These are phyloP conservation scores for Penicillium flavigenum DNA, from an alignment of 495 filamentous ascomycete species.

Conservation along the genomic window DNA sequence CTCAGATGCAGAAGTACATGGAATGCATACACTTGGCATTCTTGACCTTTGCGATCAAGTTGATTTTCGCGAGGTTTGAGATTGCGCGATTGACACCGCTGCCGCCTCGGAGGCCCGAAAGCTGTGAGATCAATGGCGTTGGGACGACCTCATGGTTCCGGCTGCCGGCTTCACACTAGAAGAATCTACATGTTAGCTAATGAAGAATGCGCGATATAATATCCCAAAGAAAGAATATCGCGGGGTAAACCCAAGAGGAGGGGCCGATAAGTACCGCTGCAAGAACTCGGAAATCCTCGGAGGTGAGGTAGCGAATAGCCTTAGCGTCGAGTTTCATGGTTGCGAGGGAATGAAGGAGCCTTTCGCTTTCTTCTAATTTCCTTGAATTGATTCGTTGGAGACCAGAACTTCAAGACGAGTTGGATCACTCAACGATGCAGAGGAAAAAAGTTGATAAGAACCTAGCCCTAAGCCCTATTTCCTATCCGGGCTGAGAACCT, in stretches of 20 bases:
- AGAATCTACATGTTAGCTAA: not conserved
- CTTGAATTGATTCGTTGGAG: conserved; percentile 8
- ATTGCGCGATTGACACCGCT: conserved; percentile 85
- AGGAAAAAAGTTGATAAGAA: conserved; percentile 36
- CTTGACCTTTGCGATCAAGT: conserved; percentile 86
- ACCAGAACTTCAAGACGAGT: conserved; percentile 13
- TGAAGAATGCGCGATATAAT: conserved; percentile 29
- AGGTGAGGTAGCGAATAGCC: conserved; percentile 83
- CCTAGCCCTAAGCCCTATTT: conserved; percentile 50
- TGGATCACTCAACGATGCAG: conserved; percentile 18
- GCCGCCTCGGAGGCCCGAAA: conserved; percentile 77
- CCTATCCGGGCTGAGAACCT: conserved; percentile 28
- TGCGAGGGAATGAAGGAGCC: not conserved
- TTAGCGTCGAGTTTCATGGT: conserved; percentile 91
- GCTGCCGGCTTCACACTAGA: conserved; percentile 84
- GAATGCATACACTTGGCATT: conserved; percentile 74
- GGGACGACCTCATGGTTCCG: conserved; percentile 97
- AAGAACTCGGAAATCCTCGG: conserved; percentile 94
- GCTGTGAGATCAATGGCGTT: conserved; percentile 78
- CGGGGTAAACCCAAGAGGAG: conserved; percentile 23
- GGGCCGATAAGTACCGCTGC: conserved; percentile 64
- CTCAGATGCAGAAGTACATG: not conserved
- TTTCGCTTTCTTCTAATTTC: conserved; percentile 1
- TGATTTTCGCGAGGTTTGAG: conserved; percentile 86
- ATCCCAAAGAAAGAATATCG: conserved; percentile 21